Percentiles rank a stretch among this genome's conserved stretches.
phyloP scores from a whole-genome alignment of 2,329 filamentous ascomycete genomes.

The Colletotrichum karsti region DNA sequence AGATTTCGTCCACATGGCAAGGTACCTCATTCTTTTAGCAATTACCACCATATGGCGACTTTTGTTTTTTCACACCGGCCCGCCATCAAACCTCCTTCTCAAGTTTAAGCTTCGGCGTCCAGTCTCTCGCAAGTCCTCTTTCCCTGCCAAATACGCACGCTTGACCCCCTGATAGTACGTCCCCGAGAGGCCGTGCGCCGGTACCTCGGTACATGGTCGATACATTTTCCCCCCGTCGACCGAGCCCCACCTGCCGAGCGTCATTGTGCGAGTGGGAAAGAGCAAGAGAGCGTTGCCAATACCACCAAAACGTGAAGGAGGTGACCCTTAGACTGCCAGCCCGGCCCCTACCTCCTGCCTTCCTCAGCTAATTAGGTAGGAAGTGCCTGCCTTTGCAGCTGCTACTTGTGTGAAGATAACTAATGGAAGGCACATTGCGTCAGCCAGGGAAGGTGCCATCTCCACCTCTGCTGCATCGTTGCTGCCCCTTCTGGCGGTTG shows the following conservation, averaged over 20 bases:
- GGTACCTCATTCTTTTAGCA: no score
- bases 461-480: neutral
- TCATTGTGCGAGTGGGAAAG: conserved; percentile 7
- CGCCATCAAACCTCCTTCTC: neutral
- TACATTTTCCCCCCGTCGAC: neutral
- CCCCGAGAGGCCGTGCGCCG: neutral
- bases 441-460: neutral
- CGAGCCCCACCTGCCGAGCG: conserved; percentile 17
- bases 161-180: neutral
- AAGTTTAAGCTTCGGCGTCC: conserved; percentile 25
- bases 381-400: no score
- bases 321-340: neutral
- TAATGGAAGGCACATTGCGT: neutral
- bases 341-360: neutral
- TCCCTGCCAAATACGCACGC: conserved; percentile 16
- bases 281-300: neutral
- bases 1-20: no score
- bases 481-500: neutral
- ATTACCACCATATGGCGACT: no score
- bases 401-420: no score
- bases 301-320: neutral
- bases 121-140: conserved; percentile 4
- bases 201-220: conserved; percentile 9
- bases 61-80: neutral
- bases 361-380: no score